phyloP scores from a whole-genome alignment of 495 filamentous ascomycete species.

The Neurospora sp. region DNA sequence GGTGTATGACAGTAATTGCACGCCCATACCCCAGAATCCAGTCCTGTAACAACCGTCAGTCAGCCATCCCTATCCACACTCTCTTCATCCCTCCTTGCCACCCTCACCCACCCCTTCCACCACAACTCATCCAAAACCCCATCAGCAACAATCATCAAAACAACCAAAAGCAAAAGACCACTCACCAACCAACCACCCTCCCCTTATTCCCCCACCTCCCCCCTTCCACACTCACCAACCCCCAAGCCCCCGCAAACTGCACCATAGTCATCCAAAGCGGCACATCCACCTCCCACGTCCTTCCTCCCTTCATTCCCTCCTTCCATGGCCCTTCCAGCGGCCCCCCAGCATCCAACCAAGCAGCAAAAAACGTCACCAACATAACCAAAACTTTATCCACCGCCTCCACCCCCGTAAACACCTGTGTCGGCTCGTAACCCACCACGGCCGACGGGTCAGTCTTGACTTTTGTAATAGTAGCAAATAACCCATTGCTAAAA shows the following conservation, averaged over 20 bases:
- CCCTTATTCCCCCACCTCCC: constrained; percentile 45
- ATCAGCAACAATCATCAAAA: neutral
- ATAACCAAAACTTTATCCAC: constrained; percentile 39
- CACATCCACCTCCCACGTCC: constrained; percentile 31
- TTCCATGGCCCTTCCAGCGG: neutral
- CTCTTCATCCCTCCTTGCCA: neutral
- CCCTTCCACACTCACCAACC: constrained; percentile 44
- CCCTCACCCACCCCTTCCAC: neutral
- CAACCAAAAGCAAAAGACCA: neutral
- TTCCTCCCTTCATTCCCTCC: constrained; percentile 17
- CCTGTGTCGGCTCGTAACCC: neutral
- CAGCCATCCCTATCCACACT: neutral
- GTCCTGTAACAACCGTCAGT: constrained; percentile 22
- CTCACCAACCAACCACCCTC: constrained; percentile 43
- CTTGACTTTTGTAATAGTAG: neutral
- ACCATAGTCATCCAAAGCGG: constrained; percentile 42
- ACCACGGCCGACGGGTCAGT: neutral
- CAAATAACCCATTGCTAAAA: neutral
- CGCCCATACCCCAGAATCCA: constrained; percentile 38
- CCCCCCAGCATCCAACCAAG: constrained; percentile 30
- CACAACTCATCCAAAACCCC: neutral
- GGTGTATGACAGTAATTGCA: constrained; percentile 46
- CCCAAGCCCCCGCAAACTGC: constrained; percentile 47
- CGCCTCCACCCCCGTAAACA: constrained; percentile 40
- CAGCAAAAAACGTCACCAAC: constrained; percentile 46